Evolutionary conservation across 352 stramenopile species (phyloP), one percentile per base, ranked within the genome.

Genomic region (Globisporangium mamillatum): DNA sequence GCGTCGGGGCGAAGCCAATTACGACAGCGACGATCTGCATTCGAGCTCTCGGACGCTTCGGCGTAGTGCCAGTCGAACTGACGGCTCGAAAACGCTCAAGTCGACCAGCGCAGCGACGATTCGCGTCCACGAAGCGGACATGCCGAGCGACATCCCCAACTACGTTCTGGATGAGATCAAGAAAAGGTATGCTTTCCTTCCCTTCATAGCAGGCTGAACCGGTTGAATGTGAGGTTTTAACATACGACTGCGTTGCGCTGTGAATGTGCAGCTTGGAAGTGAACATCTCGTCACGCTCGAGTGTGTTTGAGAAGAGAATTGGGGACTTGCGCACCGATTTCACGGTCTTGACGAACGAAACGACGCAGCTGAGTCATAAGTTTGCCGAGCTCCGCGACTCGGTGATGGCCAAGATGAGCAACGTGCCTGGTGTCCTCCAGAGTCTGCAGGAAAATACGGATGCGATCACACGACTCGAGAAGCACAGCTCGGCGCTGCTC

Each of bases 381-480:
- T 73, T 92, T 54, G 52, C 77, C 22, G 77, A 90, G 55, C 64
- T 92, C 24, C 76, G 74, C n/a, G 78, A 89, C 27, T 60, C 72
- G 1, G 78, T 91, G 16, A 48, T 72, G 6, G 57, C 57, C 27
- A 86, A 80, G 46, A 78, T 78, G 60, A 78, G 44, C 22, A 61
- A 61, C 34, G 66, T 71, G 1, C 38, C 73, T 2, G 55, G 61
- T 5, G 62, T 84, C 9, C 59, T 84, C 24, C 74, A 78, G 29
- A 77, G 67, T 29, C 67, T 88, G 0, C 69, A 76, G 22, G 81
- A 86, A 24, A 77, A 82, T 32, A 60, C 74, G 29, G 80, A 88
- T 14, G 82, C 82, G 25, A 89, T 93, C 48, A 68, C 72, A 50
- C 80, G 87, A 55, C 75, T 94, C 14, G 87, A 94, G 63, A 86